Evolutionary conservation across 495 filamentous ascomycete species (phyloP).

Genomic region (Penicillium bialowiezense): DNA sequence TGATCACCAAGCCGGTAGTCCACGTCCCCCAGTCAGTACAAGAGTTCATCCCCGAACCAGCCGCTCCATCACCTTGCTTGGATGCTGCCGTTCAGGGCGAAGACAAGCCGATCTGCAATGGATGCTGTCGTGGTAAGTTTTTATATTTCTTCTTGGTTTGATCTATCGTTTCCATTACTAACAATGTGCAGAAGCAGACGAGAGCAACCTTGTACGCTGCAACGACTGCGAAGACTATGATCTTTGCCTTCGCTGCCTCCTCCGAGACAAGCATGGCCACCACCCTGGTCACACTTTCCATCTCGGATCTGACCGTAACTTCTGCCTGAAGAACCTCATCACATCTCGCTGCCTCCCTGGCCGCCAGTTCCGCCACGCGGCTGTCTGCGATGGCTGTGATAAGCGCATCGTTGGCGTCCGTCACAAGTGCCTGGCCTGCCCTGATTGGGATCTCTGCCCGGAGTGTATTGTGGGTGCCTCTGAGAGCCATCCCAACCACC

Average conservation of each 20-base stretch:
- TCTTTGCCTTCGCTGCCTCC: constrained; percentile 80
- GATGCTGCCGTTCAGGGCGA: constrained; percentile 12
- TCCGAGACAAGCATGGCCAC: constrained; percentile 79
- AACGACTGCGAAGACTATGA: constrained; percentile 84
- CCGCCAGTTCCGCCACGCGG: constrained; percentile 75
- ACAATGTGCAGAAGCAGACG: constrained; percentile 57
- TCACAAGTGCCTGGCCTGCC: constrained; percentile 96
- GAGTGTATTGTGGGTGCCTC: constrained; percentile 64
- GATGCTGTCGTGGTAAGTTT: constrained; percentile 71
- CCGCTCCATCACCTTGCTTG: background rate
- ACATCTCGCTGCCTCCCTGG: constrained; percentile 70
- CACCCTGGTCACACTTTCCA: constrained; percentile 84
- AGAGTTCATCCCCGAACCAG: constrained; percentile 17
- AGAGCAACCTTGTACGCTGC: constrained; percentile 82
- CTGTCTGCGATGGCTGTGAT: constrained; percentile 94
- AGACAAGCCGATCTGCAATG: constrained; percentile 84
- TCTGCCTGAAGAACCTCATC: constrained; percentile 43
- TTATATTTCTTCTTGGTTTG: background rate
- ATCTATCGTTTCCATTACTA: background rate
- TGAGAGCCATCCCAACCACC: constrained; percentile 75
- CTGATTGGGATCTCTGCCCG: constrained; percentile 97
- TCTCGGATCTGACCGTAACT: constrained; percentile 34
- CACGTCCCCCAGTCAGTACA: constrained; percentile 12
- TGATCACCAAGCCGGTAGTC: constrained; percentile 18
- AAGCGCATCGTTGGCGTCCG: constrained; percentile 84